Evolutionary conservation across 345 rosid species (phyloP).

Genomic region (Pelargonium nanum): DNA sequence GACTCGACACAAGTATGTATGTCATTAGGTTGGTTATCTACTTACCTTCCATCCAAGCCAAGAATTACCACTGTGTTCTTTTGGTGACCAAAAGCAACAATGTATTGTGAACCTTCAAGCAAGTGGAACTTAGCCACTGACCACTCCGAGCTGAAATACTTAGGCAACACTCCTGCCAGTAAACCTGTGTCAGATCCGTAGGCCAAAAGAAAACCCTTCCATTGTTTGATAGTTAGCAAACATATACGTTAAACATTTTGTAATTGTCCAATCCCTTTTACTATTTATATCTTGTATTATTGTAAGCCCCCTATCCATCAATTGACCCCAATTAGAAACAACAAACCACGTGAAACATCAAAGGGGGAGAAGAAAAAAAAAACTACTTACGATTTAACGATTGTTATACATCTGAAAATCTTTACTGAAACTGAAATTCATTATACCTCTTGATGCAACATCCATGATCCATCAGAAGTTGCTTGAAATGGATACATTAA

Average conservation of each 20-base stretch:
- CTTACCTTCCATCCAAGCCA: constrained; percentile 95
- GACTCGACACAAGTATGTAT: no score
- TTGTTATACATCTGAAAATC: no score
- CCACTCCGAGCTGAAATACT: constrained; percentile 97
- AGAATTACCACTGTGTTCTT: constrained; percentile 81
- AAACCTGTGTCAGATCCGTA: not conserved
- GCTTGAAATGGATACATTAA: no score
- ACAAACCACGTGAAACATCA: no score
- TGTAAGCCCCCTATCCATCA: no score
- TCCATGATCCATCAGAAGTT: no score
- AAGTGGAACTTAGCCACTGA: constrained; percentile 88
- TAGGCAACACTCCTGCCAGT: constrained; percentile 74
- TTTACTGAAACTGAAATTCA: no score
- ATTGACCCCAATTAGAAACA: no score
- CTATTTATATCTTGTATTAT: no score
- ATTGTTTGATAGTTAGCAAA: not conserved
- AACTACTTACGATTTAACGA: no score
- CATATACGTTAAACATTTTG: not conserved
- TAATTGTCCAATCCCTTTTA: not conserved
- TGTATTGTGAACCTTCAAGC: constrained; percentile 70
- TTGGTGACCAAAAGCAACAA: constrained; percentile 87
- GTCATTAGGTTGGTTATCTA: not conserved
- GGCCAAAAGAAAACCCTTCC: not conserved
- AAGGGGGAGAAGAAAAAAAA: no score
- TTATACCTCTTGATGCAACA: no score